A percentile compares a stretch with the other conserved stretches of the same genome.
Evolutionary conservation across 768 basidiomycete genomes (phyloP).

Genomic region (Boletus rubescentipes): DNA sequence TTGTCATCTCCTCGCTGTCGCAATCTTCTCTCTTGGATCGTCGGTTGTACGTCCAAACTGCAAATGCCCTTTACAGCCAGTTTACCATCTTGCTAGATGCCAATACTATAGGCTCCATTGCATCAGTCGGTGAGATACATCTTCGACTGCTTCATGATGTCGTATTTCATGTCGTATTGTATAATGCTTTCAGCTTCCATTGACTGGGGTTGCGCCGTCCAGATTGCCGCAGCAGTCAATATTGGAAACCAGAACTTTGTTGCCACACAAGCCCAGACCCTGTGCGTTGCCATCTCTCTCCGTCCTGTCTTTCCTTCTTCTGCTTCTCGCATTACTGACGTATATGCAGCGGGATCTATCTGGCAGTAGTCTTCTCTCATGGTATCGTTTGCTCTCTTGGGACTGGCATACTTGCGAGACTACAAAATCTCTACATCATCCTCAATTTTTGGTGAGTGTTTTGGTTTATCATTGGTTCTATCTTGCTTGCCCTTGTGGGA

Average conservation of each 20-base stretch:
- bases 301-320: background rate
- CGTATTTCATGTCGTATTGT: background rate
- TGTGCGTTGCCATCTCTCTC: slow-evolving; percentile 32
- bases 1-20: slow-evolving; percentile 55
- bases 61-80: background rate
- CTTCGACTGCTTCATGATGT: background rate
- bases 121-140: slow-evolving; percentile 34
- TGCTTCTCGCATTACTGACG: background rate
- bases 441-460: slow-evolving; percentile 61
- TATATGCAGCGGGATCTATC: slow-evolving; percentile 57
- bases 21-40: slow-evolving; percentile 64
- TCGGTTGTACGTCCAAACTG: slow-evolving; percentile 50
- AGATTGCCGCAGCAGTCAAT: slow-evolving; percentile 62
- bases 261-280: slow-evolving; percentile 42
- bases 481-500: background rate
- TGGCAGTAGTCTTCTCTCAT: slow-evolving; percentile 59
- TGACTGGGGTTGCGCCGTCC: slow-evolving; percentile 65
- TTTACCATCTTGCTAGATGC: slow-evolving; percentile 32
- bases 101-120: slow-evolving; percentile 55
- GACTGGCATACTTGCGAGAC: slow-evolving; percentile 60
- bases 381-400: slow-evolving; percentile 66
- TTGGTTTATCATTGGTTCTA: slow-evolving; percentile 22
- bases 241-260: slow-evolving; percentile 45
- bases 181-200: slow-evolving; percentile 45
- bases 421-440: slow-evolving; percentile 69